Percentiles rank a stretch among this genome's conserved stretches.
phyloP scores from a whole-genome alignment of 371 early-diverging fungal genomes.

The Rhizopus arrhizus region DNA sequence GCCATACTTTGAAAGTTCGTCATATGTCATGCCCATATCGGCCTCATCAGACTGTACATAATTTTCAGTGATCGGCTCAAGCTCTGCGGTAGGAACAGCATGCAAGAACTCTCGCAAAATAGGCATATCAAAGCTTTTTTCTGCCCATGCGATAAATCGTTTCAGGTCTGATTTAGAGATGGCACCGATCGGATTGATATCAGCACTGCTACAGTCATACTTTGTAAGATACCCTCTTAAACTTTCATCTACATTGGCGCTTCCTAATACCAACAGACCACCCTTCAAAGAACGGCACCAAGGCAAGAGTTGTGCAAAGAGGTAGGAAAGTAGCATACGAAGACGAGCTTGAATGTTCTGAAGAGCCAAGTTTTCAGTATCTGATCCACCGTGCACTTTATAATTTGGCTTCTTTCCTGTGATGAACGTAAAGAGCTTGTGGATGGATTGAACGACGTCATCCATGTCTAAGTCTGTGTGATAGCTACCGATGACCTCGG shows the following conservation, averaged over 20 bases:
- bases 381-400: slow-evolving; percentile 84
- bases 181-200: slow-evolving; percentile 95
- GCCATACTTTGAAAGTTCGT: slow-evolving; percentile 90
- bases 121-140: slow-evolving; percentile 66
- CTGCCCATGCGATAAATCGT: slow-evolving; percentile 77
- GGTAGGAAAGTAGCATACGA: slow-evolving; percentile 94
- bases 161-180: slow-evolving; percentile 92
- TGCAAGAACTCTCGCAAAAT: slow-evolving; percentile 79
- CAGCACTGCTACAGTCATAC: slow-evolving; percentile 97
- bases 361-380: slow-evolving; percentile 89
- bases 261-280: slow-evolving; percentile 89
- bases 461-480: slow-evolving; percentile 92
- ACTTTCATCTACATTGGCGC: slow-evolving; percentile 96
- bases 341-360: slow-evolving; percentile 97
- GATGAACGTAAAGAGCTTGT: slow-evolving; percentile 75
- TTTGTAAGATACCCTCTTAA: slow-evolving; percentile 97
- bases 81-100: slow-evolving; percentile 94
- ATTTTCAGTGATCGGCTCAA: slow-evolving; percentile 83
- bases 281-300: slow-evolving; percentile 83
- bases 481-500: slow-evolving; percentile 86
- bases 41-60: slow-evolving; percentile 89
- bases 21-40: slow-evolving; percentile 98
- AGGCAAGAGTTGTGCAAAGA: slow-evolving; percentile 92
- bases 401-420: slow-evolving; percentile 81
- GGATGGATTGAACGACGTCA: slow-evolving; percentile 73